A percentile compares a stretch with the other conserved stretches of the same genome.
Conservation (phyloP, 2,329 filamentous ascomycete genomes). For the Teratosphaeria zuluensis region DNA sequence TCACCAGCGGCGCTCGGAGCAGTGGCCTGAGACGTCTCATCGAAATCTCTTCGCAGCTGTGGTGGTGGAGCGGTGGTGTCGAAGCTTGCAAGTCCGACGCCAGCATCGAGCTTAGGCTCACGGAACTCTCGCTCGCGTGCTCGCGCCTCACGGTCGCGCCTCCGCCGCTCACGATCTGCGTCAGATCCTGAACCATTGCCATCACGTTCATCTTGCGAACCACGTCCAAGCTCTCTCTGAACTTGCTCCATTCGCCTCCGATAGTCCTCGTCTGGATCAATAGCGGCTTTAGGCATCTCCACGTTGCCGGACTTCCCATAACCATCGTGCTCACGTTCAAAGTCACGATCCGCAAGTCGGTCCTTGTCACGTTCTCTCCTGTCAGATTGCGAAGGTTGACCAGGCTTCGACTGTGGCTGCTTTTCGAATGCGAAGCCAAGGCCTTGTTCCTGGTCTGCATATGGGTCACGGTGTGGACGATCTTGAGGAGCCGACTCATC, state of each 20-base stretch:
- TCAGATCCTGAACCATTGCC: conserved; percentile 22
- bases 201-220: conserved; percentile 8
- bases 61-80: conserved; percentile 9
- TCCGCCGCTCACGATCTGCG: conserved; percentile 21
- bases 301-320: background rate
- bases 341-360: conserved; percentile 5
- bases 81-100: conserved; percentile 7
- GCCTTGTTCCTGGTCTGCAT: conserved; percentile 20
- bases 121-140: conserved; percentile 13
- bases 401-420: conserved; percentile 10
- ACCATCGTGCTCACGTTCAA: conserved; percentile 14
- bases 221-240: conserved; percentile 34
- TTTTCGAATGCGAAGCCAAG: conserved; percentile 26
- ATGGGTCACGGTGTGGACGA: conserved; percentile 14
- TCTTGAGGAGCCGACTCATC: conserved; percentile 15
- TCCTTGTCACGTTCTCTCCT: background rate
- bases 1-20: conserved; percentile 2
- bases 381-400: background rate
- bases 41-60: conserved; percentile 14
- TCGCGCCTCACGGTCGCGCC: conserved; percentile 23
- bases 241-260: conserved; percentile 39
- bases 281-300: conserved; percentile 15
- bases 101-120: conserved; percentile 10
- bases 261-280: conserved; percentile 43
- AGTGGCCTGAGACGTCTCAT: conserved; percentile 10